These are phyloP conservation scores for Aethionema arabicum DNA, from an alignment of 345 rosid species.

Conservation along the genomic window DNA sequence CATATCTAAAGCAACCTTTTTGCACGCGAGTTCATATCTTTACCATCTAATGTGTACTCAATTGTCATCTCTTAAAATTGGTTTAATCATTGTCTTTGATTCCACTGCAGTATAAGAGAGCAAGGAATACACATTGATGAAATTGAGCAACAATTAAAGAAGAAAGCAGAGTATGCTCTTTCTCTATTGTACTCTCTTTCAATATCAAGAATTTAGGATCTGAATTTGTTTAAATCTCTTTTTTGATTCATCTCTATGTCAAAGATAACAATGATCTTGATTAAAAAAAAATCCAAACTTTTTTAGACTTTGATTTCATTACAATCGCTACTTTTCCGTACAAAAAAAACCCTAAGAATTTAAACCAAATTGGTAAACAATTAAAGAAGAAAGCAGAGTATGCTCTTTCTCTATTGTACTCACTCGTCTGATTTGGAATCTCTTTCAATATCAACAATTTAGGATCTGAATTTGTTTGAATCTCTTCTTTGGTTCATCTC, in stretches of 20 bases:
- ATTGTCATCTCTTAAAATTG: slow-evolving; percentile 19
- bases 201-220: slow-evolving; percentile 3
- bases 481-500: not conserved
- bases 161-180: slow-evolving; percentile 70
- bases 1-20: slow-evolving; percentile 65
- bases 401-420: not conserved
- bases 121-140: slow-evolving; percentile 82
- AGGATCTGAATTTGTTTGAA: not conserved
- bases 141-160: slow-evolving; percentile 61
- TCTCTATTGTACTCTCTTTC: not conserved
- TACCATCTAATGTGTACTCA: too few relatives aligned
- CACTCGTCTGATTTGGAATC: slow-evolving; percentile 6
- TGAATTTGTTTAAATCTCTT: not conserved
- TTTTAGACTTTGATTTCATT: too few relatives aligned
- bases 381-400: slow-evolving; percentile 83
- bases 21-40: slow-evolving; percentile 54
- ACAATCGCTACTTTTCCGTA: too few relatives aligned
- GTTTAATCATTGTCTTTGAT: not conserved
- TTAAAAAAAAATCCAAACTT: too few relatives aligned
- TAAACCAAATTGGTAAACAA: slow-evolving; percentile 21
- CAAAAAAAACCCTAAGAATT: too few relatives aligned
- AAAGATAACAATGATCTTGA: too few relatives aligned
- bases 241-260: not conserved
- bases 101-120: slow-evolving; percentile 60
- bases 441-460: slow-evolving; percentile 12